Evolutionary conservation across 1,284 basidiomycete genomes (phyloP).

Genomic region (Tilletia horrida): DNA sequence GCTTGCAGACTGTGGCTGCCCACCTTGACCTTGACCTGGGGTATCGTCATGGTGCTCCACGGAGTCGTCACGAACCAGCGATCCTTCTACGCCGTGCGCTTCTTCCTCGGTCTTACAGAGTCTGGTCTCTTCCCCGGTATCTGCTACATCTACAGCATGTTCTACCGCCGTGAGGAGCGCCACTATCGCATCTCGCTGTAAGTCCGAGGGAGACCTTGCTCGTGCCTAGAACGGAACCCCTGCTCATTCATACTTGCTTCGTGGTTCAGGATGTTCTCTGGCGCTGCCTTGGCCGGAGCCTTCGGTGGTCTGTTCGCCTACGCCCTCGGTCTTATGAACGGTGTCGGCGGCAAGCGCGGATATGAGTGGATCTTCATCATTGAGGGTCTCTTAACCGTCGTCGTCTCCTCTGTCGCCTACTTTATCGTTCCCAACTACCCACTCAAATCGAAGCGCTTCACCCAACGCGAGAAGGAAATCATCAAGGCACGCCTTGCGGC

Average conservation of each 20-base stretch:
- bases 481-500: conserved; percentile 60
- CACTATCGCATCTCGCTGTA: conserved; percentile 65
- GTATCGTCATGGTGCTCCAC: conserved; percentile 64
- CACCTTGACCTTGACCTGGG: conserved; percentile 63
- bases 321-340: conserved; percentile 63
- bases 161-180: conserved; percentile 63
- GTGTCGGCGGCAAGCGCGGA: conserved; percentile 59
- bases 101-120: conserved; percentile 56
- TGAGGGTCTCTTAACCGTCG: conserved; percentile 63
- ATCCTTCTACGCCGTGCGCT: conserved; percentile 63
- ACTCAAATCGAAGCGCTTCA: conserved; percentile 61
- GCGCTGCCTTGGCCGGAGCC: conserved; percentile 31
- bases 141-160: conserved; percentile 65
- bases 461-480: conserved; percentile 59
- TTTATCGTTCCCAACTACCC: conserved; percentile 65
- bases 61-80: conserved; percentile 63
- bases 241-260: not conserved
- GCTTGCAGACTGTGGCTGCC: conserved; percentile 61
- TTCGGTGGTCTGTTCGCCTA: conserved; percentile 60
- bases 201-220: conserved; percentile 29
- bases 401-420: conserved; percentile 60
- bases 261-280: conserved; percentile 24
- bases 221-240: too few relatives aligned
- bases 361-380: conserved; percentile 64
- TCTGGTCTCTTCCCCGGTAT: conserved; percentile 62